Evolutionary conservation across 495 filamentous ascomycete species (phyloP).

Genomic region (Penicilliopsis zonata): DNA sequence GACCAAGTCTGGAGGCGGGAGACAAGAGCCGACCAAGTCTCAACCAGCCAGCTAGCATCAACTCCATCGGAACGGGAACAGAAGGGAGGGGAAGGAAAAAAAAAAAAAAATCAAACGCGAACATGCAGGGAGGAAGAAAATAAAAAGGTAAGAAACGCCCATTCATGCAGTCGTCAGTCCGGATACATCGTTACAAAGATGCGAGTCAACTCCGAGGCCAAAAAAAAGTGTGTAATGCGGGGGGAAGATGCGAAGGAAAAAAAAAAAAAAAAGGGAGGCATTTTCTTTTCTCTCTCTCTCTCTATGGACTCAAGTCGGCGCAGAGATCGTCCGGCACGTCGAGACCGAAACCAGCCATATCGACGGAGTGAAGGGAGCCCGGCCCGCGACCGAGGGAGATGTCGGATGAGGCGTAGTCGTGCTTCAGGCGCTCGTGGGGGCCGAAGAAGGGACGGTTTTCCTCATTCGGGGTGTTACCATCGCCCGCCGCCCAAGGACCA

Average conservation of each 20-base stretch:
- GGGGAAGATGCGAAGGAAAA: constrained; percentile 6
- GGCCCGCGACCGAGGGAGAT: constrained; percentile 34
- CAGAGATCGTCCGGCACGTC: constrained; percentile 28
- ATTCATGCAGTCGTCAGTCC: constrained; percentile 37
- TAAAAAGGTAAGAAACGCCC: constrained; percentile 26
- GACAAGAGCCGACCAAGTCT: too few relatives aligned
- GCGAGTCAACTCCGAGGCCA: constrained; percentile 22
- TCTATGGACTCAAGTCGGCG: constrained; percentile 28
- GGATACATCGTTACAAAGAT: constrained; percentile 36
- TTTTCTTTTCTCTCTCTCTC: too few relatives aligned
- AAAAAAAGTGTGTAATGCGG: constrained; percentile 12
- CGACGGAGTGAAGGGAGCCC: constrained; percentile 35
- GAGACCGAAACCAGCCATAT: constrained; percentile 36
- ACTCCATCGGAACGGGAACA: constrained; percentile 21
- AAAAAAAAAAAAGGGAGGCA: constrained; percentile 2
- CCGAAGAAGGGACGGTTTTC: constrained; percentile 37
- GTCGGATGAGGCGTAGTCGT: constrained; percentile 38
- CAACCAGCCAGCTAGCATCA: constrained; percentile 26
- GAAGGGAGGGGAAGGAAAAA: constrained; percentile 2
- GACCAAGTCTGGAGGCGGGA: constrained; percentile 8
- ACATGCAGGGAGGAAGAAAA: constrained; percentile 13
- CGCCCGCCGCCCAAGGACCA: constrained; percentile 33
- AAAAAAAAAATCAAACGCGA: constrained; percentile 6
- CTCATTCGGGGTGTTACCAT: constrained; percentile 38
- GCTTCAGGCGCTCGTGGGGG: constrained; percentile 35